Evolutionary conservation across 2,329 filamentous ascomycete genomes (phyloP), one percentile per base, ranked within the genome.

Genomic region (Fusarium stilboides): DNA sequence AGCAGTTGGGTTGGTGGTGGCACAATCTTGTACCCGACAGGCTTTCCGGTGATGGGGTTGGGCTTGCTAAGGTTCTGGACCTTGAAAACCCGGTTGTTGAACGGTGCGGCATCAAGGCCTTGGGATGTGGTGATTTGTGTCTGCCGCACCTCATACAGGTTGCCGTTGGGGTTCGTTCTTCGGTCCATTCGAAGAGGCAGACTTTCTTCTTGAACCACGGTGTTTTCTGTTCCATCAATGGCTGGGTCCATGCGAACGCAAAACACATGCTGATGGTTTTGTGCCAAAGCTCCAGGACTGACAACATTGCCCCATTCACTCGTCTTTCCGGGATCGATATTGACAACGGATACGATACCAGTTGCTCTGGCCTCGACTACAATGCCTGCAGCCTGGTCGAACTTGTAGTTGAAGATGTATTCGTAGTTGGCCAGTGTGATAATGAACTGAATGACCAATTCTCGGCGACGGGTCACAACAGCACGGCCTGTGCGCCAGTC

Each of bases 211-310:
- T 81, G 76, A 0, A 81, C 75, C 2, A 90, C 77, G 0, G 87
- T 87, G 74, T 91, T 91, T 2, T 79, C 76, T 62, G 85, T 80
- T 3, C 89, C 88, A 72, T 91, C 89, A 39, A 91, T 84, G 10
- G 87, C 87, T 0, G 90, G 89, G 69, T 93, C 90, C 49, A 92
- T 86, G 2, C 90, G 84, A 42, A 89, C 78, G 24, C 83, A 85
- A 75, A 93, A 92, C 43, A 92, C 83, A 78, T 93, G 91, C 75
- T 93, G 91, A 69, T 93, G 90, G 76, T 91, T 89, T 63, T 89
- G 88, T 0, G 90, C 91, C 3, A 92, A 79, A 0, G 90, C 87
- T 0, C 90, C 90, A 0, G 88, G 86, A 0, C 84, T 83, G 3
- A 93, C 90, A 1, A 91, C 81, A 56, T 87, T 91, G 20, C 89